Base-by-base conservation (phyloP, 257 asterid species). In the Jacaranda copaia region DNA sequence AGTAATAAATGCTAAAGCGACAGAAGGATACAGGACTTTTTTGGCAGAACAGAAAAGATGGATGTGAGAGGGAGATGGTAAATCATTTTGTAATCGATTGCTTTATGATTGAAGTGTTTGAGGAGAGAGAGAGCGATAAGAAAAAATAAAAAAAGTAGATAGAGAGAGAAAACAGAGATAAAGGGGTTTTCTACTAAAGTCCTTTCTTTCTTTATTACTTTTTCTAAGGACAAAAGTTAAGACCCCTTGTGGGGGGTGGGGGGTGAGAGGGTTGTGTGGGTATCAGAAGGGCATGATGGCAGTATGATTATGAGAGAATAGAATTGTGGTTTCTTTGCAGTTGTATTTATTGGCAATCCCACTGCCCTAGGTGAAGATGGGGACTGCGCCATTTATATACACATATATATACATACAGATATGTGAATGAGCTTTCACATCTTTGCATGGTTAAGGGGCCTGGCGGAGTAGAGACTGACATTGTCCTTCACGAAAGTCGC, bases 71-170 rank as follows among this genome's bases (percentile, higher is more conserved):
- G 56, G 75, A 55, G 67, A 36, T 20, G 82, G 81, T 86, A 81
- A 90, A 93, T 93, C 85, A 91, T 93, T 93, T 89, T 90, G 97
- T 85, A 93, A 90, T 93, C 97, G 92, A 93, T 89, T 90, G 97
- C 98, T 89, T 93, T 89, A 89, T 89, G 89, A 89, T 89, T 89
- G 95, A 80, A 78, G 25, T 59, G 56, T 49, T 49, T 51, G 66
- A 77, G 79, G 42, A 55, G 68, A 77, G 64, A 73, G 62, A 79
- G 6, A 74, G 5, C 5, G 3, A 32, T 14, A 0, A 35, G 15
- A 8, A 12, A 12, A 48, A 10, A 5, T 0, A 53, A 42, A 56
- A 40, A 57, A 55, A 42, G 82, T 18, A 42, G 3, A 32, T 8
- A 49, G 32, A 16, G 59, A 69, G 73, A 39, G 81, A 84, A 75